Evolutionary conservation across 2,329 filamentous ascomycete species (phyloP), one percentile per base, ranked within the genome.

Genomic region (Alternaria sp.): DNA sequence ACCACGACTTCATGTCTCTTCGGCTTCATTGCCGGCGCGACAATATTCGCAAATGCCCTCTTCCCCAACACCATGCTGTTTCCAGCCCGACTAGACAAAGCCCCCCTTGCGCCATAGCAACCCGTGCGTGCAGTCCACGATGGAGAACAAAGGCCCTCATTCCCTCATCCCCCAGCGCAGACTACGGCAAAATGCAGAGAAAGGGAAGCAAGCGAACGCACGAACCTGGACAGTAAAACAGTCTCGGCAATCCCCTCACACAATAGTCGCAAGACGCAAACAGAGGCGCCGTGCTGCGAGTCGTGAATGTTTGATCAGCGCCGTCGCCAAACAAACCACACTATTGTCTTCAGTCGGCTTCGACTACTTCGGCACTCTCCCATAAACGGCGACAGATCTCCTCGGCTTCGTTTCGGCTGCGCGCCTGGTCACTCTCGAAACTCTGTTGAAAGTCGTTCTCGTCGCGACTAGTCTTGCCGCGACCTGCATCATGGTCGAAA

Each of bases 361-460:
- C 77, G 21, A 75, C 75, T 47, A 75, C 68, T 66, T 81, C 78
- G 15, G 72, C 71, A 59, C 78, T 78, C 60, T 81, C 79, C 80
- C 80, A 82, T 65, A 82, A 64, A 37, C 80, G 66, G 15, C 80
- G 74, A 68, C 79, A 81, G 33, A 82, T 74, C 56, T 82, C 79
- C 63, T 79, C 77, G 3, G 75, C 77, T 59, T 80, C 78, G 59
- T 75, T 75, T 49, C 77, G 64, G 53, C 70, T 67, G 43, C 71
- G 64, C 21, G 58, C 65, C 43, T 67, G 56, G 49, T 76, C 74
- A 59, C 72, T 75, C 44, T 75, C 78, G 15, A 75, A 74, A 62
- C 77, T 77, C 51, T 72, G 69, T 61, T 69, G 53, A 44, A 71
- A 56, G 50, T 72, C 71, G 26, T 65, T 67, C 11, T 74, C 72